Evolutionary conservation across 371 early-diverging fungal species (phyloP).

Genomic region (Mortierella sp.): DNA sequence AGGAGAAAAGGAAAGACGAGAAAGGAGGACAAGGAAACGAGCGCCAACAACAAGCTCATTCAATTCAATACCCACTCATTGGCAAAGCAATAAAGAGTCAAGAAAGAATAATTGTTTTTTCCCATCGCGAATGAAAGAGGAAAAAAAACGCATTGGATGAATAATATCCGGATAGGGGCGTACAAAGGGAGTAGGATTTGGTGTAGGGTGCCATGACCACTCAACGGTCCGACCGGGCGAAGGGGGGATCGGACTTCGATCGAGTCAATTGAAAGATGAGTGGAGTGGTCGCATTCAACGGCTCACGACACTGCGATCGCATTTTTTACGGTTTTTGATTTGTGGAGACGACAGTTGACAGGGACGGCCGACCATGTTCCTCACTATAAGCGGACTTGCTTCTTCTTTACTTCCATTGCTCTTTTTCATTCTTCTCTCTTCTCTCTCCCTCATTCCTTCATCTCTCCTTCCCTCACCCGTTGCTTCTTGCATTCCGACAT

Average conservation of each 20-base stretch:
- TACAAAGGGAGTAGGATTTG: background rate
- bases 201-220: background rate
- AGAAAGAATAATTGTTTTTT: background rate
- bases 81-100: background rate
- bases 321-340: background rate
- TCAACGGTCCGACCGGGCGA: background rate
- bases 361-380: background rate
- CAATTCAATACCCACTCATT: background rate
- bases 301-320: background rate
- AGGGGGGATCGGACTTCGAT: background rate
- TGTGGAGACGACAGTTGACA: conserved; percentile 5
- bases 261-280: background rate
- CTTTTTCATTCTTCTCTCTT: background rate
- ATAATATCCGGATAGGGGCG: background rate
- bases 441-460: background rate
- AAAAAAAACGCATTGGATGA: background rate
- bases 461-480: background rate
- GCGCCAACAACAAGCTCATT: too few species aligned
- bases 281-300: background rate
- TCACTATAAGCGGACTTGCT: background rate
- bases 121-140: too few species aligned
- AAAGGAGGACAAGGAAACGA: too few species aligned
- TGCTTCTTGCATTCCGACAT: background rate
- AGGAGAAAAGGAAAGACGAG: too few species aligned
- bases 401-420: background rate